phyloP scores from a whole-genome alignment of 2,329 filamentous ascomycete genomes.

The Thyridium curvatum region DNA sequence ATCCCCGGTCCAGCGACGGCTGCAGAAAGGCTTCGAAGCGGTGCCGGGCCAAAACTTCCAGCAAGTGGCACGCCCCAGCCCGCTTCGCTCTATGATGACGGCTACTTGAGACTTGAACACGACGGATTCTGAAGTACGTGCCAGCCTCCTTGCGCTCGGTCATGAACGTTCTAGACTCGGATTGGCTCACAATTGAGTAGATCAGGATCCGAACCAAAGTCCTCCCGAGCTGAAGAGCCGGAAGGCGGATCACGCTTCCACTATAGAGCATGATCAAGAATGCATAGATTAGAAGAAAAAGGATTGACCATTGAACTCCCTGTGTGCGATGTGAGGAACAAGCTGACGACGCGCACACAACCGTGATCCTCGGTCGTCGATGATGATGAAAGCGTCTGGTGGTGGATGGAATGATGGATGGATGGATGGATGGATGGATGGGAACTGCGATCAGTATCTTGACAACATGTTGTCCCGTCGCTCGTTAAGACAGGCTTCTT shows the following conservation, averaged over 20 bases:
- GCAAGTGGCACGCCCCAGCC: conserved; percentile 56
- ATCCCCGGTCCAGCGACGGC: conserved; percentile 34
- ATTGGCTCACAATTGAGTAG: neutral
- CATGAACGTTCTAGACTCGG: too few species aligned
- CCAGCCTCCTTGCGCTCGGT: too few species aligned
- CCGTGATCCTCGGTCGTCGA: too few species aligned
- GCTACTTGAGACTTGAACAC: conserved; percentile 41
- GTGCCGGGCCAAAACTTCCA: conserved; percentile 37
- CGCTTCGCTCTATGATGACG: conserved; percentile 64
- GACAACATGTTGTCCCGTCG: too few species aligned
- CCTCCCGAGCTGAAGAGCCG: conserved; percentile 5
- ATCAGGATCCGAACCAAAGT: too few species aligned
- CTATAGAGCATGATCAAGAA: conserved; percentile 4
- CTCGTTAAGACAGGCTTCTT: too few species aligned
- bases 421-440: too few species aligned
- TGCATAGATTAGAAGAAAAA: conserved; percentile 5
- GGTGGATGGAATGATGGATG: too few species aligned
- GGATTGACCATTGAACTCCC: neutral
- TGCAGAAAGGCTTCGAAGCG: conserved; percentile 38
- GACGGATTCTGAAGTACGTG: conserved; percentile 15
- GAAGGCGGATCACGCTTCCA: conserved; percentile 3
- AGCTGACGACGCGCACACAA: too few species aligned
- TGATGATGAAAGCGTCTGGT: too few species aligned
- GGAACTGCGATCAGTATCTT: too few species aligned
- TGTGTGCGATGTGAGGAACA: too few species aligned